Percentiles rank a stretch among this genome's conserved stretches.
Conservation (phyloP, 2,329 filamentous ascomycete species). For the Myriosclerotinia scirpicola region DNA sequence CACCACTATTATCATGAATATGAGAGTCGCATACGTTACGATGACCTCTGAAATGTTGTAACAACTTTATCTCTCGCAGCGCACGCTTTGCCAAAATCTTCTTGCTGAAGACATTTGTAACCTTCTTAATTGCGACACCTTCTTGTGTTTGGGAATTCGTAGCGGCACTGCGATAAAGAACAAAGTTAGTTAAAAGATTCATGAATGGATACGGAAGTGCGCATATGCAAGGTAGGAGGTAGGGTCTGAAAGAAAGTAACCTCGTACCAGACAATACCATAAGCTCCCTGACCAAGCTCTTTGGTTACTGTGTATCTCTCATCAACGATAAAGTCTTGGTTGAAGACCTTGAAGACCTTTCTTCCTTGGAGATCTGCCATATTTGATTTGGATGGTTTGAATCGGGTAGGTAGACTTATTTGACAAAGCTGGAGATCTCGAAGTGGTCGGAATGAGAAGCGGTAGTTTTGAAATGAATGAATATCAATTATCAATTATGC, state of each 20-base stretch:
- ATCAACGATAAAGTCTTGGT: constrained; percentile 98
- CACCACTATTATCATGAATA: constrained; percentile 8
- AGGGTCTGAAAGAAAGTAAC: constrained; percentile 28
- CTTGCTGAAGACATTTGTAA: constrained; percentile 99
- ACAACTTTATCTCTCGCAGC: constrained; percentile 94
- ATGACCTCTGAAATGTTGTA: constrained; percentile 94
- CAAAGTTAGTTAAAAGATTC: constrained; percentile 34
- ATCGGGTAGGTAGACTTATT: background rate
- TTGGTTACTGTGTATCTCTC: constrained; percentile 98
- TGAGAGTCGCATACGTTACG: constrained; percentile 64
- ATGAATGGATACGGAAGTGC: constrained; percentile 27
- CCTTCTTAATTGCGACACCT: constrained; percentile 98
- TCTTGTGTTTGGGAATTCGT: constrained; percentile 88
- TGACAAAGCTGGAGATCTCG: background rate
- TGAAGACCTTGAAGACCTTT: constrained; percentile 99
- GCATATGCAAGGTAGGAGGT: constrained; percentile 19
- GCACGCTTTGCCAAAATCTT: constrained; percentile 99
- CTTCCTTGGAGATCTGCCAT: constrained; percentile 53
- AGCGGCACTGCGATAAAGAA: constrained; percentile 64
- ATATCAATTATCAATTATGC: background rate
- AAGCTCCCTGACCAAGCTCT: constrained; percentile 96
- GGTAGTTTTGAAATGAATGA: constrained; percentile 2
- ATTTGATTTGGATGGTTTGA: constrained; percentile 18
- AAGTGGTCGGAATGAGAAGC: background rate
- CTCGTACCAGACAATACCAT: constrained; percentile 93